Conservation (phyloP, 805 yeast species). For the Lipomyces oligophaga region DNA sequence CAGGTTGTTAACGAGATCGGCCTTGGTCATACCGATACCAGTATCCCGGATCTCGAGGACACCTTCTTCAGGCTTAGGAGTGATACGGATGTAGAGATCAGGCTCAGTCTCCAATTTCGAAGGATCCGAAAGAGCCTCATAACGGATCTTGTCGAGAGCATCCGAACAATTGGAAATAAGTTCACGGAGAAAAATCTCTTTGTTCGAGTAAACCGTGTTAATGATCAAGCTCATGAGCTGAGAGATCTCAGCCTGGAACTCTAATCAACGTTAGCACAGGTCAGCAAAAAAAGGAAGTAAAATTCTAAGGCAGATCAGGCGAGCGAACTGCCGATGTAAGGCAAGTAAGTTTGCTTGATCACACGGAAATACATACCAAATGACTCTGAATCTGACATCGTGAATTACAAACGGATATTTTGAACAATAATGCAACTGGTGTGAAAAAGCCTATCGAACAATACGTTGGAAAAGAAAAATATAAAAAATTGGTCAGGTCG, state of each 20-base stretch:
- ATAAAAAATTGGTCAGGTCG: neutral
- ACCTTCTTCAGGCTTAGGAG: conserved; percentile 92
- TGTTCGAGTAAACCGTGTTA: conserved; percentile 99
- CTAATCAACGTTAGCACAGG: conserved; percentile 9
- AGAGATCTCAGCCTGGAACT: conserved; percentile 99
- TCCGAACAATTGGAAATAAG: conserved; percentile 98
- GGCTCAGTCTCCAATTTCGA: conserved; percentile 90
- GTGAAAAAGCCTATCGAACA: neutral
- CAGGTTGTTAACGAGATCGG: conserved; percentile 96
- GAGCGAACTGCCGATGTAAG: too few relatives aligned
- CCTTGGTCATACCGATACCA: conserved; percentile 99
- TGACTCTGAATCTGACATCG: conserved; percentile 25
- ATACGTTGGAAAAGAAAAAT: conserved; percentile 1
- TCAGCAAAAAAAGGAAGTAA: neutral
- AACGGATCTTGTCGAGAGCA: conserved; percentile 98
- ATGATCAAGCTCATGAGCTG: conserved; percentile 99
- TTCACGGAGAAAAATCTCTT: conserved; percentile 98
- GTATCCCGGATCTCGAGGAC: conserved; percentile 96
- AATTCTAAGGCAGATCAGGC: too few relatives aligned
- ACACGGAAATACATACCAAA: conserved; percentile 20
- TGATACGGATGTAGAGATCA: conserved; percentile 92
- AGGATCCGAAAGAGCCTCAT: conserved; percentile 91
- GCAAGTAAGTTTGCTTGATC: too few relatives aligned
- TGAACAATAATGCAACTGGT: neutral
- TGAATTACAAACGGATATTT: neutral